phyloP scores from a whole-genome alignment of 495 filamentous ascomycete genomes.

The Copromyces sp. region DNA sequence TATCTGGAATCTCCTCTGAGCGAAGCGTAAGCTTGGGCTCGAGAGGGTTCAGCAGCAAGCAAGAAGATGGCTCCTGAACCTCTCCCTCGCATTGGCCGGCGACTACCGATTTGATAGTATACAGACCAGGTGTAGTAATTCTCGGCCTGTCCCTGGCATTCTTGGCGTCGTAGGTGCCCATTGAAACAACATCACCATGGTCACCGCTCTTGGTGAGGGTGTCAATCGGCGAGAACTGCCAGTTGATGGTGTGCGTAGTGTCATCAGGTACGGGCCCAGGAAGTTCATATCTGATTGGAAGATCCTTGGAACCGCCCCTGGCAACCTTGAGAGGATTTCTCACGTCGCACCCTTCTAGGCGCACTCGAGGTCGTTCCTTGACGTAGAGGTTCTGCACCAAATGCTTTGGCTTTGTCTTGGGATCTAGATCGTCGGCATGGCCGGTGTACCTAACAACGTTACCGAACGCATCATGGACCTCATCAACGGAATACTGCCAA shows the following conservation, averaged over 20 bases:
- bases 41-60: slow-evolving; percentile 79
- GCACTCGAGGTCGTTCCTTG: slow-evolving; percentile 69
- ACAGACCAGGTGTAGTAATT: slow-evolving; percentile 73
- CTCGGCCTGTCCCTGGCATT: slow-evolving; percentile 36
- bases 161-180: slow-evolving; percentile 43
- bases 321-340: slow-evolving; percentile 73
- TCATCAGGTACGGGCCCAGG: slow-evolving; percentile 45
- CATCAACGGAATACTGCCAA: slow-evolving; percentile 85
- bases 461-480: slow-evolving; percentile 81
- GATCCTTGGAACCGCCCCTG: slow-evolving; percentile 52
- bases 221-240: slow-evolving; percentile 59
- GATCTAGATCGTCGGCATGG: slow-evolving; percentile 52
- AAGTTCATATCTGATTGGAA: slow-evolving; percentile 65
- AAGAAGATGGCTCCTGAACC: slow-evolving; percentile 83
- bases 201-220: slow-evolving; percentile 54
- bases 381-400: slow-evolving; percentile 72
- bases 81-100: slow-evolving; percentile 79
- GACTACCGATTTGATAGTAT: slow-evolving; percentile 65
- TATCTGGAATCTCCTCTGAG: slow-evolving; percentile 76
- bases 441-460: slow-evolving; percentile 76
- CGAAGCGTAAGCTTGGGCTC: slow-evolving; percentile 67
- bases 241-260: slow-evolving; percentile 49
- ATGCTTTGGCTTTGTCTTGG: slow-evolving; percentile 44
- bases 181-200: slow-evolving; percentile 43
- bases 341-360: slow-evolving; percentile 63